Evolutionary conservation across 495 filamentous ascomycete genomes (phyloP), one percentile per base, ranked within the genome.

Genomic region (Xylaria curta): DNA sequence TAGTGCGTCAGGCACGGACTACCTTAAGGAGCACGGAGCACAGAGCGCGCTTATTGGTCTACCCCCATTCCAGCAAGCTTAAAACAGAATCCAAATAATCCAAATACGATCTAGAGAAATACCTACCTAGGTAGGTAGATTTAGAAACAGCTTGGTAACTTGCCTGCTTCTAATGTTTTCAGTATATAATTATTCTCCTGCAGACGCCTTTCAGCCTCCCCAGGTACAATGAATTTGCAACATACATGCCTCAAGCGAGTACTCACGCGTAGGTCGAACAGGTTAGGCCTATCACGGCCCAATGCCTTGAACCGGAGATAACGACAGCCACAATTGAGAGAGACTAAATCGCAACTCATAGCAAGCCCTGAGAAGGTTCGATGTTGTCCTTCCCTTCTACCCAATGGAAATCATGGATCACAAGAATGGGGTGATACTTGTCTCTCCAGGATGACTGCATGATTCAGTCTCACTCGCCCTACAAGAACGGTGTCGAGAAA

Each of bases 381-480:
- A 17, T 21, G 31, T 21, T 21, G 56, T 60, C n/a, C 8, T 38
- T 60, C 31, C 1, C 5, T 38, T 10, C 33, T 38, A 13, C 33
- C 31, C 58, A 38, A 60, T 60, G 31, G 8, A 19, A 3, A 21
- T 31, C 33, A 31, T 38, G 10, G 31, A 33, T n/a, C 31, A 28
- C n/a, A 38, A 5, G 58, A 38, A 21, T 10, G n/a, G 31, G 6
- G n/a, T 36, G n/a, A 38, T 38, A 15, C 33, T 12, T 19, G 38
- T 44, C 38, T 40, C 38, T 24, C 21, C 36, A 44, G 42, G 59
- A 62, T 62, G 59, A 62, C 59, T 44, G 59, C 59, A 62, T 62
- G 33, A 24, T 40, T 26, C 38, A 13, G 36, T 60, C 56, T 38
- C 56, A 38, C 56, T 38, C 56, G 3, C 56, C 31, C 56, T 36